Evolutionary conservation across 306 rosid species (phyloP).

Genomic region (Cucumis hystrix): DNA sequence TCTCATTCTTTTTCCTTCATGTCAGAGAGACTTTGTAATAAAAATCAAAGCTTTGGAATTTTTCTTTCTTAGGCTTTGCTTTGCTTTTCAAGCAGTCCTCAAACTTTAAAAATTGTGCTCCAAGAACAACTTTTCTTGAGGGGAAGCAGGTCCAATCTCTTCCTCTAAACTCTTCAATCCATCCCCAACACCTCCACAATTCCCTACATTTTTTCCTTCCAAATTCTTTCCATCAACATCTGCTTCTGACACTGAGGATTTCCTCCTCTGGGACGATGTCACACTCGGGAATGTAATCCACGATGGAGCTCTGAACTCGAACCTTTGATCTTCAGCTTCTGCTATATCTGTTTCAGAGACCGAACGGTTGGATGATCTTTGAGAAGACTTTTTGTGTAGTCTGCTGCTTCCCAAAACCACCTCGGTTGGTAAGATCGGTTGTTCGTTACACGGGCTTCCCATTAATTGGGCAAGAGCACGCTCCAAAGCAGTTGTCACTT

Average conservation of each 20-base stretch:
- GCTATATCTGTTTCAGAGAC: constrained; percentile 59
- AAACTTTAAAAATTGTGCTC: constrained; percentile 56
- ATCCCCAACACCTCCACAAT: constrained; percentile 40
- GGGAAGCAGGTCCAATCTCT: constrained; percentile 97
- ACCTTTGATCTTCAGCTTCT: constrained; percentile 69
- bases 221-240: constrained; percentile 63
- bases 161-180: constrained; percentile 88
- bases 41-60: background rate
- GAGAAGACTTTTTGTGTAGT: constrained; percentile 81
- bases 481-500: constrained; percentile 86
- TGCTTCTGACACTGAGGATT: constrained; percentile 74
- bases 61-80: background rate
- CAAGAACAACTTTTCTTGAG: constrained; percentile 69
- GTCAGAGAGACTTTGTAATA: background rate
- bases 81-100: background rate
- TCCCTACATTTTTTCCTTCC: constrained; percentile 46
- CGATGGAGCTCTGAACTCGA: constrained; percentile 83
- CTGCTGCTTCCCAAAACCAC: constrained; percentile 85
- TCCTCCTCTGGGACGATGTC: constrained; percentile 92
- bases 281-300: constrained; percentile 98
- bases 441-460: constrained; percentile 91
- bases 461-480: constrained; percentile 68
- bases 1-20: constrained; percentile 2
- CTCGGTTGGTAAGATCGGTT: constrained; percentile 91
- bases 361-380: constrained; percentile 70